Conservation (phyloP, 495 filamentous ascomycete species). For the Collariella sp. region DNA sequence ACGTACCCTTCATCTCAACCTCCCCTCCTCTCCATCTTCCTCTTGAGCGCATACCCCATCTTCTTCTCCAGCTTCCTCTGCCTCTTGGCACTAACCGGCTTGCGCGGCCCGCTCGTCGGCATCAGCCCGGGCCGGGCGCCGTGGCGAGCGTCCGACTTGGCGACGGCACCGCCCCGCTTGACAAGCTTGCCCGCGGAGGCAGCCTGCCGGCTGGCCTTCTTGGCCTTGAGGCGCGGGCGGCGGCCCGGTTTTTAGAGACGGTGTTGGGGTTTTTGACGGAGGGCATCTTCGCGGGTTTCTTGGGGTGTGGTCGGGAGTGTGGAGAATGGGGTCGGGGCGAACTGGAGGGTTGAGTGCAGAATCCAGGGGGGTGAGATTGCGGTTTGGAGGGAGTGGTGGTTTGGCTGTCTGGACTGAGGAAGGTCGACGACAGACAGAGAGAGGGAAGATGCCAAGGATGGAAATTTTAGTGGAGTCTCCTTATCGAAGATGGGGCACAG, state of each 20-base stretch:
- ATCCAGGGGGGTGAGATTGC: too few relatives aligned
- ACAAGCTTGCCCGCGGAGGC: conserved; percentile 12
- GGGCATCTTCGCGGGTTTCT: conserved; percentile 34
- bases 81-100: conserved; percentile 35
- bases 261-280: conserved; percentile 42
- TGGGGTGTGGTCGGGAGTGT: too few relatives aligned
- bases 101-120: conserved; percentile 37
- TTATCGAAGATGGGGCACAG: not conserved
- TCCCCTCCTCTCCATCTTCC: conserved; percentile 35
- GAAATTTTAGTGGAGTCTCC: too few relatives aligned
- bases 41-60: conserved; percentile 32
- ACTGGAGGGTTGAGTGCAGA: too few relatives aligned
- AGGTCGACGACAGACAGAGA: too few relatives aligned
- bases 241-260: conserved; percentile 34
- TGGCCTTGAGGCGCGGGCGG: conserved; percentile 26
- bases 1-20: conserved; percentile 34
- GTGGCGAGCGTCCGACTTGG: conserved; percentile 26
- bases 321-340: too few relatives aligned
- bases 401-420: too few relatives aligned
- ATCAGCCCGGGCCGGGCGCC: conserved; percentile 34
- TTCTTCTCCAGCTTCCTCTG: conserved; percentile 37
- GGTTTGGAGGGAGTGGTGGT: too few relatives aligned
- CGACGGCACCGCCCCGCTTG: conserved; percentile 12
- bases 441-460: too few relatives aligned
- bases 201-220: conserved; percentile 23